A percentile compares a stretch with the other conserved stretches of the same genome.
Conservation (phyloP, 2,329 filamentous ascomycete species). For the Pyricularia pennisetigena region DNA sequence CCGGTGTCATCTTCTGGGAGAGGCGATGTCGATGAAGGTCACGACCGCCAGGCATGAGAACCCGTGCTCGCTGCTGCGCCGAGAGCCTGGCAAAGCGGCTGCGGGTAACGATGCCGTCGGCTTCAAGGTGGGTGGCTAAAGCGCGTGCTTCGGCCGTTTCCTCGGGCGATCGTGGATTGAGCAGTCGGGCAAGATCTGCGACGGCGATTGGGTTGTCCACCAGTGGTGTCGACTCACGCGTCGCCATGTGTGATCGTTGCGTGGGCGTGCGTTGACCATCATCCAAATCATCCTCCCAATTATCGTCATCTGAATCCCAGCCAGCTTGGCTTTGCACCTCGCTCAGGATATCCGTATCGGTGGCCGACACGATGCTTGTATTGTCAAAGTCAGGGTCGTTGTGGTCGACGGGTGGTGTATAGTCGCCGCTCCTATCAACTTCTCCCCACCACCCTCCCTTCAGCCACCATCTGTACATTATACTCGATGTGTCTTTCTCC, state of each 20-base stretch:
- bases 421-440: slow-evolving; percentile 72
- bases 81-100: slow-evolving; percentile 62
- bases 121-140: slow-evolving; percentile 69
- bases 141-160: slow-evolving; percentile 74
- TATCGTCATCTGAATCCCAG: slow-evolving; percentile 29
- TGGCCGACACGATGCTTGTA: slow-evolving; percentile 69
- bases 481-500: slow-evolving; percentile 61
- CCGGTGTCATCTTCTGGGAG: slow-evolving; percentile 35
- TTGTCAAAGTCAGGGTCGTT: slow-evolving; percentile 51
- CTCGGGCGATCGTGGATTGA: slow-evolving; percentile 69
- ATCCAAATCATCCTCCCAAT: slow-evolving; percentile 32
- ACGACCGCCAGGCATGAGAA: slow-evolving; percentile 40
- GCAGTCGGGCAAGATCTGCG: slow-evolving; percentile 63
- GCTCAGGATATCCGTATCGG: slow-evolving; percentile 19
- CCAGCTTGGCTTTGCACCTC: slow-evolving; percentile 14
- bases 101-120: slow-evolving; percentile 67
- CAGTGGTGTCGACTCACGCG: slow-evolving; percentile 45
- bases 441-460: slow-evolving; percentile 78
- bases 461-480: slow-evolving; percentile 78
- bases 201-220: slow-evolving; percentile 55
- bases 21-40: slow-evolving; percentile 23
- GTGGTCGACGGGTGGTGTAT: slow-evolving; percentile 48
- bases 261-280: slow-evolving; percentile 57
- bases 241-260: slow-evolving; percentile 13
- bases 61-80: slow-evolving; percentile 57